Percentiles rank a stretch among this genome's conserved stretches.
Evolutionary conservation across 2,329 filamentous ascomycete genomes (phyloP).

Genomic region (Lizonia empirigonia): DNA sequence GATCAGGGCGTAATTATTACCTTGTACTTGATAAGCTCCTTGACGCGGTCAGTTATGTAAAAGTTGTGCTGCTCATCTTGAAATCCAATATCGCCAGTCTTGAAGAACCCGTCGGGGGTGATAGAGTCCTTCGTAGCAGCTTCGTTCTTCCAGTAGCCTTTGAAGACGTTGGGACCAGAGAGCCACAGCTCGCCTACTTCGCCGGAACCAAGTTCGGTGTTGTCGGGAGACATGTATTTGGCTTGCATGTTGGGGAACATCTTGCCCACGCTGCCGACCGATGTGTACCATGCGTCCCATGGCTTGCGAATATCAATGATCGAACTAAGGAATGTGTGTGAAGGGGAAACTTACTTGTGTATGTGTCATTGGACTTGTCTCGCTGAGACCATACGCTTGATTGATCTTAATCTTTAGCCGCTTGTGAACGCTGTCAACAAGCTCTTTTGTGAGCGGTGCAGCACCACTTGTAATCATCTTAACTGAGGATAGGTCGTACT

Average conservation of each 20-base stretch:
- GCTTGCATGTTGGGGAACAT: conserved; percentile 78
- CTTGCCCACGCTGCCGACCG: conserved; percentile 74
- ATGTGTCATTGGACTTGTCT: conserved; percentile 35
- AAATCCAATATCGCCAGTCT: conserved; percentile 39
- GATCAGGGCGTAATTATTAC: conserved; percentile 5
- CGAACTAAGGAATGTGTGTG: not conserved
- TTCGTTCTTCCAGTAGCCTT: conserved; percentile 75
- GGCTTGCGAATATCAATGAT: conserved; percentile 17
- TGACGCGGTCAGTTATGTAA: conserved; percentile 40
- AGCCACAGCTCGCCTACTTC: conserved; percentile 66
- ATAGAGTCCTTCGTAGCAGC: conserved; percentile 72
- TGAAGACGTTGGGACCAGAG: conserved; percentile 78
- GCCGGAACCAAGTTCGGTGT: conserved; percentile 64
- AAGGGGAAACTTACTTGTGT: conserved; percentile 24
- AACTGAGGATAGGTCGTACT: conserved; percentile 78
- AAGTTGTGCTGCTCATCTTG: conserved; percentile 35
- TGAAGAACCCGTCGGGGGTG: conserved; percentile 68
- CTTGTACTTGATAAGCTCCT: conserved; percentile 42
- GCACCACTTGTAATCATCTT: conserved; percentile 86
- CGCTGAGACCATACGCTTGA: conserved; percentile 34
- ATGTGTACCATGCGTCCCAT: conserved; percentile 33
- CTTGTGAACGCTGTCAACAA: conserved; percentile 75
- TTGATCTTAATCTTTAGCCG: conserved; percentile 61
- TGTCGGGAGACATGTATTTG: conserved; percentile 70
- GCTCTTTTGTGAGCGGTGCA: conserved; percentile 78